Conservation (phyloP, 495 filamentous ascomycete species). For the Bathelium albidoporum region DNA sequence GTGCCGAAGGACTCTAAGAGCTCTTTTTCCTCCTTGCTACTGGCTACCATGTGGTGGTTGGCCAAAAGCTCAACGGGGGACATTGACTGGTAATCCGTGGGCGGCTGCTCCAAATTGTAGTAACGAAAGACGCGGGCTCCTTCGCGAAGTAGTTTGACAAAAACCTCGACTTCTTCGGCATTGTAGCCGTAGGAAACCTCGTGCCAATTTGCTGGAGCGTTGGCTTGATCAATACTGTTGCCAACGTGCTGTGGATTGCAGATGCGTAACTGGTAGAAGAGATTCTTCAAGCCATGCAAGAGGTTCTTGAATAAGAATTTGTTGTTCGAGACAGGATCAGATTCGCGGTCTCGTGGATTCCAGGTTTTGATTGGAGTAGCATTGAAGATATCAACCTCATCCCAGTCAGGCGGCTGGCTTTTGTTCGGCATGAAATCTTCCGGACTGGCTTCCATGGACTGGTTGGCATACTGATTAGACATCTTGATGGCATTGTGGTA, state of each 20-base stretch:
- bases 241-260: conserved; percentile 57
- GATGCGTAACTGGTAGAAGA: conserved; percentile 86
- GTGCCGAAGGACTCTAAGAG: conserved; percentile 95
- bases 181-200: conserved; percentile 96
- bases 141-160: conserved; percentile 95
- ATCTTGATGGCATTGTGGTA: conserved; percentile 91
- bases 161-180: conserved; percentile 90
- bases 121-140: conserved; percentile 93
- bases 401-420: conserved; percentile 77
- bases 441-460: conserved; percentile 48
- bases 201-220: conserved; percentile 80
- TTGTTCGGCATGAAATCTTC: conserved; percentile 80
- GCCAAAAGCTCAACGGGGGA: conserved; percentile 82
- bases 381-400: conserved; percentile 94
- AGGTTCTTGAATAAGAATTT: conserved; percentile 97
- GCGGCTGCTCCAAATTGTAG: conserved; percentile 77
- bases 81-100: conserved; percentile 60
- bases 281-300: conserved; percentile 94
- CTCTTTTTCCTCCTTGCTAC: conserved; percentile 93
- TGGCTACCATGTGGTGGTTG: conserved; percentile 84
- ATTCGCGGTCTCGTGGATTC: conserved; percentile 79
- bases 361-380: conserved; percentile 94
- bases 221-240: conserved; percentile 54
- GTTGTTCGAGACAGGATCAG: conserved; percentile 93
- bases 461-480: conserved; percentile 21